Conservation (phyloP, 2,329 filamentous ascomycete species). For the Blastomyces silverae region DNA sequence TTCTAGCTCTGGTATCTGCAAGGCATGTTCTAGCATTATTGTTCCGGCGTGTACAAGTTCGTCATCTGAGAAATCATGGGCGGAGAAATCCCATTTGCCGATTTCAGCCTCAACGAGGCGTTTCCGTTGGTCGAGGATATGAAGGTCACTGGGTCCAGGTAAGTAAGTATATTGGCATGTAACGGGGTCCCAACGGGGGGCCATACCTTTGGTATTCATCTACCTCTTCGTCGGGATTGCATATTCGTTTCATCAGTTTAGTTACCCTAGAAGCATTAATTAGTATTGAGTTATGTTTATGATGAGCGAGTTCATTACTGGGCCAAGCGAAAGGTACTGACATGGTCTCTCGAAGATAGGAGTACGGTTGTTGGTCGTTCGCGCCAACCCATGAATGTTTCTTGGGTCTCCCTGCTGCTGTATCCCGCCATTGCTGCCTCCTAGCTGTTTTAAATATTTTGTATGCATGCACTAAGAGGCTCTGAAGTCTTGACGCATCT, state of each 20-base stretch:
- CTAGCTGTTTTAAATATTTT: slow-evolving; percentile 69
- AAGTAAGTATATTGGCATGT: slow-evolving; percentile 16
- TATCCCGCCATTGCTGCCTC: slow-evolving; percentile 63
- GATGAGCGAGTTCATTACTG: slow-evolving; percentile 13
- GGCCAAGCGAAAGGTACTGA: slow-evolving; percentile 24
- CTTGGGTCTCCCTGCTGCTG: slow-evolving; percentile 65
- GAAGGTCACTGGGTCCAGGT: slow-evolving; percentile 50
- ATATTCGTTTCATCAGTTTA: slow-evolving; percentile 81
- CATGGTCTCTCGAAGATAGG: slow-evolving; percentile 87
- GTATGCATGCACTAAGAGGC: slow-evolving; percentile 76
- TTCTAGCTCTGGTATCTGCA: slow-evolving; percentile 72
- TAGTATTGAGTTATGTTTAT: slow-evolving; percentile 8
- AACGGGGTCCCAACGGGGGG: slow-evolving; percentile 14
- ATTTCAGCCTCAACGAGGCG: slow-evolving; percentile 61
- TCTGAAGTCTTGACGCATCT: slow-evolving; percentile 63
- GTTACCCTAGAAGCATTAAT: slow-evolving; percentile 53
- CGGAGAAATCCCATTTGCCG: slow-evolving; percentile 79
- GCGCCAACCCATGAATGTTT: slow-evolving; percentile 91
- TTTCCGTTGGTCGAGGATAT: slow-evolving; percentile 60
- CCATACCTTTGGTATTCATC: slow-evolving; percentile 57
- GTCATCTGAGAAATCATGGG: slow-evolving; percentile 82
- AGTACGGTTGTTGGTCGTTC: slow-evolving; percentile 75
- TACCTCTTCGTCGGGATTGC: slow-evolving; percentile 58
- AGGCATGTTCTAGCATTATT: slow-evolving; percentile 81
- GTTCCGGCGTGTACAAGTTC: slow-evolving; percentile 81